phyloP scores from a whole-genome alignment of 139 green algal species.

The Chlamydomonas schloesseri region DNA sequence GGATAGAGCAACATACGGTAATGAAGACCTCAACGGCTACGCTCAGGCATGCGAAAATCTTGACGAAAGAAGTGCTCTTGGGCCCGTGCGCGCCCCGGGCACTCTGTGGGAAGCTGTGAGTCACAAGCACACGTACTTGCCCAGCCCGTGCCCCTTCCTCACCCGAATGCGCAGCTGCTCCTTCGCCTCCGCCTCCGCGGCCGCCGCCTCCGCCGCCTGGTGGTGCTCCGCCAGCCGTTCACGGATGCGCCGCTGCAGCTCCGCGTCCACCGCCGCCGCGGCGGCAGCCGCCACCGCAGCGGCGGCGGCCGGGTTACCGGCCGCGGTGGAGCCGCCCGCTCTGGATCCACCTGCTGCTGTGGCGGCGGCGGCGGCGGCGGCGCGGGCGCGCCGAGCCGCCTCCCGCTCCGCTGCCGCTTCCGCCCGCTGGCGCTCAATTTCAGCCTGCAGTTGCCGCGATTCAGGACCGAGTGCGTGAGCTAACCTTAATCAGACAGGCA shows the following conservation, averaged over 20 bases:
- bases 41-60: too few species aligned
- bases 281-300: not conserved
- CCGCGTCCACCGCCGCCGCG: not conserved
- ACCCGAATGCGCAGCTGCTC: slow-evolving; percentile 12
- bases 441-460: not conserved
- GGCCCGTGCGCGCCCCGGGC: too few species aligned
- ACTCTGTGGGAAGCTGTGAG: too few species aligned
- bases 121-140: too few species aligned
- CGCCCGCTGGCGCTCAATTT: slow-evolving; percentile 32
- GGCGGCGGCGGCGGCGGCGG: not conserved
- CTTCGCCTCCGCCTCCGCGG: slow-evolving; percentile 20
- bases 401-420: slow-evolving; percentile 32
- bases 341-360: too few species aligned
- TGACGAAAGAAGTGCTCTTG: too few species aligned
- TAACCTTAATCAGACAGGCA: too few species aligned
- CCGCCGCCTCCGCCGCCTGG: slow-evolving; percentile 22
- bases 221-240: slow-evolving; percentile 28
- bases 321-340: not conserved
- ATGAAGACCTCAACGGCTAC: not conserved
- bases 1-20: not conserved
- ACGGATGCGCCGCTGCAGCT: slow-evolving; percentile 24
- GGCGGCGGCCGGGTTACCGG: not conserved
- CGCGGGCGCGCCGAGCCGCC: slow-evolving; percentile 11
- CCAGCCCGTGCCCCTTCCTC: too few species aligned
- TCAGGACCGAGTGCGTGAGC: not conserved